Percentiles rank a stretch among this genome's conserved stretches.
Evolutionary conservation across 345 rosid species (phyloP).

Genomic region (Gossypium anomalum): DNA sequence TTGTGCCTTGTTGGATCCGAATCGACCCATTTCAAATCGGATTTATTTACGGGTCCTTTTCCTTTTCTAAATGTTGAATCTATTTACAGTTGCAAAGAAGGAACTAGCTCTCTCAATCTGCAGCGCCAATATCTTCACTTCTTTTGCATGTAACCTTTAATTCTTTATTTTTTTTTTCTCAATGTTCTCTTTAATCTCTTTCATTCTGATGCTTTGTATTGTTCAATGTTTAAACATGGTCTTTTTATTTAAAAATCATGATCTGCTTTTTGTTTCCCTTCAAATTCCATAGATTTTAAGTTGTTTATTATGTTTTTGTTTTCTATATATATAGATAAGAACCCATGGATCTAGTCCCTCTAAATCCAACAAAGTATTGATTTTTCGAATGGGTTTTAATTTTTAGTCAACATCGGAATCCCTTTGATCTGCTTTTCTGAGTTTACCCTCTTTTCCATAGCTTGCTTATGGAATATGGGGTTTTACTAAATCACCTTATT

Average conservation of each 20-base stretch:
- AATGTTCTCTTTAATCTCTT: not conserved
- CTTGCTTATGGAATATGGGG: not conserved
- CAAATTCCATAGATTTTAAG: not conserved
- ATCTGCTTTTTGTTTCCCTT: not conserved
- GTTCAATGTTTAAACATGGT: not conserved
- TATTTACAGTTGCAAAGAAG: not conserved
- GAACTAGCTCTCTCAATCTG: not conserved
- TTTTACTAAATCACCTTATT: not conserved
- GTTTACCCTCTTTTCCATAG: not conserved
- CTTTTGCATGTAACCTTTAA: constrained; percentile 1
- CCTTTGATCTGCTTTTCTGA: not conserved
- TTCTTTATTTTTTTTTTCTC: not conserved
- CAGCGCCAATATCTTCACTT: not conserved
- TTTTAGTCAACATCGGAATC: not conserved
- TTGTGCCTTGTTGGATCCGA: not conserved
- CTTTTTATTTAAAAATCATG: not conserved
- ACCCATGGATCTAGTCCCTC: not conserved
- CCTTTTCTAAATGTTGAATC: not conserved
- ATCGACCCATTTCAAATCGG: not conserved
- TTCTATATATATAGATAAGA: not conserved
- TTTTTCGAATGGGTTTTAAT: not conserved
- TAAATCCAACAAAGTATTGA: not conserved
- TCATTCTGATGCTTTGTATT: not conserved
- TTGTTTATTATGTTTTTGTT: not conserved
- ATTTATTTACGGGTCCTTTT: not conserved